Base-by-base conservation (phyloP, 257 asterid species). In the Solanum bukasovii region DNA sequence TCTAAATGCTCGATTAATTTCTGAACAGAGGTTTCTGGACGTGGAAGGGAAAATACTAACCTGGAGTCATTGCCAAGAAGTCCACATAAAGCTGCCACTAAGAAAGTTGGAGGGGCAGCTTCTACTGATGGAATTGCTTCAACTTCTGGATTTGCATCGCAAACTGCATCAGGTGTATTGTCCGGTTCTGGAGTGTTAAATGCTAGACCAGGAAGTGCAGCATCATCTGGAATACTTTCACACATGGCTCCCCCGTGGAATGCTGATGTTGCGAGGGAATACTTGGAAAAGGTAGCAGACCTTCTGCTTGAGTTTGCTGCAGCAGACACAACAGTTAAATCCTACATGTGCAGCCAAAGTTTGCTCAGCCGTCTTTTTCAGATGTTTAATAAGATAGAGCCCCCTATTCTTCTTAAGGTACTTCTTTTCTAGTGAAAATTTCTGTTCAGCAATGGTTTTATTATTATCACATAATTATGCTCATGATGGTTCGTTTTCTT, bases 341-440 rank as follows among this genome's bases (percentile, higher is more conserved):
- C 98, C 84, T 93, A 88, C 91, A 97, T 97, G 99, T 97, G 99
- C 88, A 95, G 98, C 93, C 99, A 95, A 91, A 97, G 99, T 92
- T 91, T 97, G 91, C 99, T 97, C 83, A 95, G 95, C 88, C 99
- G 99, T 84, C 97, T 96, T 90, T 96, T 96, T 91, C 98, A 96
- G 94, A 97, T 97, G 98, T 97, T 97, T 87, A 97, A 97, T 92
- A 97, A 94, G 93, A 93, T 94, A 88, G 99, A 96, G 89, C 96
- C 99, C 91, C 99, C 96, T 84, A 97, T 97, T 92, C 98, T 97
- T 90, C 90, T 97, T 88, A 97, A 96, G 99, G 99, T 97, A 91
- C 83, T 29, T 46, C 27, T 46, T 82, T 82, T 49, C 86, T 49
- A 49, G 29, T 82, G 37, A 31, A 52, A 82, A 5, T 49, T 86